Evolutionary conservation across 352 stramenopile species (phyloP), one percentile per base, ranked within the genome.

Genomic region (Phytophthora brassicae): DNA sequence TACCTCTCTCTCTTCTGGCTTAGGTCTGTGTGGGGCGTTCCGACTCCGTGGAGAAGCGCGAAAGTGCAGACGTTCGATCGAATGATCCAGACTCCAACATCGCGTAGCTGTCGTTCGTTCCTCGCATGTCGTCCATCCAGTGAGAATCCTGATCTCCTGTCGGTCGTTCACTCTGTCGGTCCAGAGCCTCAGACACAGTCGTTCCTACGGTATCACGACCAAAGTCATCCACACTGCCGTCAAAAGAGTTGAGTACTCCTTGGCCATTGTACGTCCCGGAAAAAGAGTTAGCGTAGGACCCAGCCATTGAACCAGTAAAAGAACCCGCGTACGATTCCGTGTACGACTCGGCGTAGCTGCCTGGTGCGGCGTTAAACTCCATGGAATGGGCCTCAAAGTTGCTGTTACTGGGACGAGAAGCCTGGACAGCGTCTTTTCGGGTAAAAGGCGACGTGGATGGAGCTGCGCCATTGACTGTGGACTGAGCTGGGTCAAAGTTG

Each of bases 61-160:
- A 84, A 43, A 92, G 76, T 43, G 79, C 79, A 38, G 83, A 92
- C 44, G 74, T 83, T 7, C 83, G 79, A 61, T 83, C 75, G 63
- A 82, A 92, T 28, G 81, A 84, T n/a, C 72, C 77, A 31, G 80
- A 84, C 66, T 90, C 81, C 55, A 92, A 71, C 83, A 92, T 92
- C 8, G 81, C 83, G 68, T 92, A 92, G 70, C 77, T 89, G 73
- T 92, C 83, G 60, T 84, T 84, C 0, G 83, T 92, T 64, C 81
- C 83, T n/a, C 83, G 83, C 78, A 90, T 90, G 17, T 86, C 75
- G 55, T 87, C 76, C 79, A 89, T 89, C 83, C 83, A 92, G 73
- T 92, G 81, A 22, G 69, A 81, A 12, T 76, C 64, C 28, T 46
- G 44, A 19, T 54, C 70, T 54, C 36, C 66, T 45, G 54, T 36